phyloP scores from a whole-genome alignment of 305 asterid species.

The Fraxinus platypoda region DNA sequence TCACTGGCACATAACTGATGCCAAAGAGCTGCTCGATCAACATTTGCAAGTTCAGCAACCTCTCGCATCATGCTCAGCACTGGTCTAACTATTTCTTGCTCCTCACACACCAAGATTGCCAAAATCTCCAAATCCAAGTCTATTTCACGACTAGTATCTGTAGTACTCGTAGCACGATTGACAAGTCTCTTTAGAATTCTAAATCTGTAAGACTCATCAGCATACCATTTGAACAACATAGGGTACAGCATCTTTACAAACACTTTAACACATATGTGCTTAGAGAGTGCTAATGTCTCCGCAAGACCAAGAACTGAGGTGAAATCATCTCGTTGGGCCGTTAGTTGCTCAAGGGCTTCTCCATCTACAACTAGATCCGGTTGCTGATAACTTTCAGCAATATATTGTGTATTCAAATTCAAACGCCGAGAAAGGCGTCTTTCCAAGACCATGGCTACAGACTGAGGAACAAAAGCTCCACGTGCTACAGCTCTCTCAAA shows the following conservation, averaged over 20 bases:
- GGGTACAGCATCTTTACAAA: not conserved
- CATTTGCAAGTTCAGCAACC: slow-evolving; percentile 9
- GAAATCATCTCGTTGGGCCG: slow-evolving; percentile 1
- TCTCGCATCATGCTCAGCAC: slow-evolving; percentile 71
- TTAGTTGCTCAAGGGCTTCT: not conserved
- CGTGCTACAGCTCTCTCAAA: slow-evolving; percentile 8
- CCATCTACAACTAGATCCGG: not conserved
- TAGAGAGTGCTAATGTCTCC: slow-evolving; percentile 1
- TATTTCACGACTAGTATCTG: not conserved
- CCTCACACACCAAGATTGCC: not conserved
- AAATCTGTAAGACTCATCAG: not conserved
- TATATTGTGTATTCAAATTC: not conserved
- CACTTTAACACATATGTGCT: not conserved
- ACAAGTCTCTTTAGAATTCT: not conserved
- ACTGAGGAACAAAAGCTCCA: not conserved
- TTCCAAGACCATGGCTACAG: not conserved
- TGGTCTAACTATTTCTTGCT: not conserved
- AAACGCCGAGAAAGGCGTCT: not conserved
- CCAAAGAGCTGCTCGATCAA: slow-evolving; percentile 7
- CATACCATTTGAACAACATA: not conserved
- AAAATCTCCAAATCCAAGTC: not conserved
- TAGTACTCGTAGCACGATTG: not conserved
- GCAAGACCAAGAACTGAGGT: not conserved
- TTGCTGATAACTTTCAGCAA: not conserved
- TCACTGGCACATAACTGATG: slow-evolving; percentile 7